These are phyloP conservation scores for Xylaria sp. DNA, from an alignment of 2,329 filamentous ascomycete genomes.

Conservation along the genomic window DNA sequence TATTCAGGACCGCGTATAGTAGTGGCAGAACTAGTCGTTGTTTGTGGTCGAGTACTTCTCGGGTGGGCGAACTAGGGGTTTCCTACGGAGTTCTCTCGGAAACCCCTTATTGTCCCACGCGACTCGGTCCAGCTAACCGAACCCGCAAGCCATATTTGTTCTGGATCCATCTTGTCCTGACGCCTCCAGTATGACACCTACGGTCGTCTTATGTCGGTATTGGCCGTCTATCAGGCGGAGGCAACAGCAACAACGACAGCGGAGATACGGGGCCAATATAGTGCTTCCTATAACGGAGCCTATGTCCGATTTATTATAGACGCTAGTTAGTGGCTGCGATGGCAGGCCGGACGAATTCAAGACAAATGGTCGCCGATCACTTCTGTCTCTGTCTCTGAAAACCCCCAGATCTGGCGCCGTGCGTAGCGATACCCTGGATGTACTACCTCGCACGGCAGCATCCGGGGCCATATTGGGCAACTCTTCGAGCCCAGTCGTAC, in stretches of 20 bases:
- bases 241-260: background rate
- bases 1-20: background rate
- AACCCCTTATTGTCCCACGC: background rate
- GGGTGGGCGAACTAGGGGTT: too few relatives aligned
- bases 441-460: constrained; percentile 3
- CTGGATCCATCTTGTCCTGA: background rate
- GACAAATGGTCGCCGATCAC: constrained; percentile 3
- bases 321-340: background rate
- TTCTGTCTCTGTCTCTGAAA: background rate
- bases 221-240: background rate
- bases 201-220: background rate
- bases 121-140: background rate
- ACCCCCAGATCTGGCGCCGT: background rate
- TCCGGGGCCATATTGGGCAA: constrained; percentile 3
- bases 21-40: background rate
- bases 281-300: background rate
- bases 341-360: background rate
- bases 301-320: background rate
- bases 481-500: background rate
- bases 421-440: background rate
- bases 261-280: background rate
- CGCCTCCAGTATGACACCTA: background rate
- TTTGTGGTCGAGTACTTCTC: background rate
- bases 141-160: background rate
- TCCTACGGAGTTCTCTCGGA: background rate